phyloP scores from a whole-genome alignment of 1,139 yeast genomes.

The Pichia sp. region DNA sequence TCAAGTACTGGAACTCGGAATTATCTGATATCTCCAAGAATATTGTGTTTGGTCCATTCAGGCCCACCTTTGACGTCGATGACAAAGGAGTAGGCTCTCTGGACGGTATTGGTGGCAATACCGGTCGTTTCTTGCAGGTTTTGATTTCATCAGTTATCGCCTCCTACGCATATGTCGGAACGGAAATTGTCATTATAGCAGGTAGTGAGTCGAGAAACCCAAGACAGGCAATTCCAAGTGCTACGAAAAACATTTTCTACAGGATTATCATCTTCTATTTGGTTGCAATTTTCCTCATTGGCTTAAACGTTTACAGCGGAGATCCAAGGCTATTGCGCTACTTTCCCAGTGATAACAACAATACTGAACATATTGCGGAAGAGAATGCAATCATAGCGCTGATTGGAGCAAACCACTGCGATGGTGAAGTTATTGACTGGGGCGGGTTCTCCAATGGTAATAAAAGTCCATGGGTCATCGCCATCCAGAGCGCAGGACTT shows the following conservation, averaged over 20 bases:
- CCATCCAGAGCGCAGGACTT: slow-evolving; percentile 63
- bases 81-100: slow-evolving; percentile 48
- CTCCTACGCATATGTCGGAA: slow-evolving; percentile 72
- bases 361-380: background rate
- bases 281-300: slow-evolving; percentile 65
- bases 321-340: slow-evolving; percentile 65
- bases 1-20: slow-evolving; percentile 57
- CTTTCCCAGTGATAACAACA: slow-evolving; percentile 23
- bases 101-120: slow-evolving; percentile 56
- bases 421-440: slow-evolving; percentile 34
- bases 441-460: slow-evolving; percentile 56
- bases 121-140: slow-evolving; percentile 63
- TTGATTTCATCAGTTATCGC: slow-evolving; percentile 61
- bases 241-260: slow-evolving; percentile 71
- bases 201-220: slow-evolving; percentile 87
- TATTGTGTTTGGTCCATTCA: slow-evolving; percentile 63
- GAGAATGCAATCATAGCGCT: slow-evolving; percentile 22
- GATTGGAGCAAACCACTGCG: slow-evolving; percentile 33
- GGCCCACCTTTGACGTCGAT: slow-evolving; percentile 60
- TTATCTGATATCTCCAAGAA: slow-evolving; percentile 47
- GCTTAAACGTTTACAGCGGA: slow-evolving; percentile 69
- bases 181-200: slow-evolving; percentile 78
- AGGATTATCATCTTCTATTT: slow-evolving; percentile 66
- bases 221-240: slow-evolving; percentile 70
- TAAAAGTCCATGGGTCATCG: slow-evolving; percentile 78